Conservation (phyloP, 805 yeast species). For the Kodamaea jinghongensis region DNA sequence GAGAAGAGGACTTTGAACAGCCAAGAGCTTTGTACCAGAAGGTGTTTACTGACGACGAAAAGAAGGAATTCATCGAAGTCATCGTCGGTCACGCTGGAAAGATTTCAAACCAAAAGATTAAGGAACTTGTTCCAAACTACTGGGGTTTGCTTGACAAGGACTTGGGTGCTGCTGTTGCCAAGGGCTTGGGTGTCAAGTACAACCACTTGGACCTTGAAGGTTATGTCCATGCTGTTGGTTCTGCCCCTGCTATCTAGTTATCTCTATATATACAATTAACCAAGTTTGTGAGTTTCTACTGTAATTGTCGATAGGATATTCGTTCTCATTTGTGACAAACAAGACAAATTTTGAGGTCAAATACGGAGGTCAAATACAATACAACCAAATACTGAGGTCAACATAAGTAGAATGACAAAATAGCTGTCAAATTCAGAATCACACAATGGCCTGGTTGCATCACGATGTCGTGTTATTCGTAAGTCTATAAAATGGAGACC, state of each 20-base stretch:
- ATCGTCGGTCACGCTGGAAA: constrained; percentile 39
- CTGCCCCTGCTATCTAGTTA: constrained; percentile 14
- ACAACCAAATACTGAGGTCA: too few species aligned
- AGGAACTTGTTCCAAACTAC: constrained; percentile 37
- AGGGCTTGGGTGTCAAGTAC: constrained; percentile 40
- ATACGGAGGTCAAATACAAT: too few species aligned
- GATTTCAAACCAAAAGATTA: constrained; percentile 26
- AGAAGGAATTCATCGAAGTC: constrained; percentile 33
- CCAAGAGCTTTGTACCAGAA: constrained; percentile 43
- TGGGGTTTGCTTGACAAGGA: constrained; percentile 43
- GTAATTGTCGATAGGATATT: too few species aligned
- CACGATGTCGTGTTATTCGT: too few species aligned
- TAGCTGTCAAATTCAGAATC: too few species aligned
- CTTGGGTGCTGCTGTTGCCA: constrained; percentile 39
- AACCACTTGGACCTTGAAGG: constrained; percentile 30
- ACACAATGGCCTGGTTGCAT: too few species aligned
- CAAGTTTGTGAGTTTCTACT: too few species aligned
- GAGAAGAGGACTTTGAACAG: constrained; percentile 46
- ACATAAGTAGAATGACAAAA: too few species aligned
- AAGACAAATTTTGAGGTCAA: too few species aligned
- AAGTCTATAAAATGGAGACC: too few species aligned
- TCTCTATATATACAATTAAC: too few species aligned
- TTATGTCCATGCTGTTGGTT: constrained; percentile 28
- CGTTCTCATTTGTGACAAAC: too few species aligned
- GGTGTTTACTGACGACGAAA: constrained; percentile 32